Percentiles rank a stretch among this genome's conserved stretches.
These are phyloP conservation scores for Quillaja saponaria DNA, from an alignment of 306 rosid species.

Conservation along the genomic window DNA sequence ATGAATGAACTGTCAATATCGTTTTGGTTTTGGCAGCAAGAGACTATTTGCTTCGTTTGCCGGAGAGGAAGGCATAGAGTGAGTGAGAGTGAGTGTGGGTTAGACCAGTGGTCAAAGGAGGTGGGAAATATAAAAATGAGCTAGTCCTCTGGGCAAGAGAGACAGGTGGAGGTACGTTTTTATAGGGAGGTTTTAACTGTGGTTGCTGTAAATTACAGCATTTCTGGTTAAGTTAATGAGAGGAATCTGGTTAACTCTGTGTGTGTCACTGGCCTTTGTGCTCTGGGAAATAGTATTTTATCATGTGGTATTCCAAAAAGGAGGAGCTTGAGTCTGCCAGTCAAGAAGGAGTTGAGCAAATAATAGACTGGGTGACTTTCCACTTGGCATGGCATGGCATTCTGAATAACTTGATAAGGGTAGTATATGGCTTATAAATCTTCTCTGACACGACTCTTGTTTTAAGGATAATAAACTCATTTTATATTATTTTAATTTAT, in stretches of 20 bases:
- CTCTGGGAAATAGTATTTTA: not conserved
- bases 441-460: too few relatives aligned
- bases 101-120: constrained; percentile 64
- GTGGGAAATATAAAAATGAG: constrained; percentile 34
- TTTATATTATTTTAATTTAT: too few relatives aligned
- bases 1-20: constrained; percentile 54
- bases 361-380: not conserved
- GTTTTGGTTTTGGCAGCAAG: constrained; percentile 31
- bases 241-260: constrained; percentile 36
- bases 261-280: constrained; percentile 33
- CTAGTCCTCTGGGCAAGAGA: constrained; percentile 24
- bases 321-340: too few relatives aligned
- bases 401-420: too few relatives aligned
- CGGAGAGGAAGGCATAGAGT: constrained; percentile 16
- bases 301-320: not conserved
- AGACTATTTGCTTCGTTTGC: constrained; percentile 19
- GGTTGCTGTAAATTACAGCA: constrained; percentile 23
- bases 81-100: not conserved
- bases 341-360: not conserved
- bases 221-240: not conserved
- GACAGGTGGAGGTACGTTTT: constrained; percentile 38
- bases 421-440: too few relatives aligned
- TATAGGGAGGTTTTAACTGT: constrained; percentile 44
- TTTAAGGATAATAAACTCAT: too few relatives aligned
- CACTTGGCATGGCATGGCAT: not conserved